Evolutionary conservation across 805 yeast genomes (phyloP).

Genomic region (Kodamaea restingae): DNA sequence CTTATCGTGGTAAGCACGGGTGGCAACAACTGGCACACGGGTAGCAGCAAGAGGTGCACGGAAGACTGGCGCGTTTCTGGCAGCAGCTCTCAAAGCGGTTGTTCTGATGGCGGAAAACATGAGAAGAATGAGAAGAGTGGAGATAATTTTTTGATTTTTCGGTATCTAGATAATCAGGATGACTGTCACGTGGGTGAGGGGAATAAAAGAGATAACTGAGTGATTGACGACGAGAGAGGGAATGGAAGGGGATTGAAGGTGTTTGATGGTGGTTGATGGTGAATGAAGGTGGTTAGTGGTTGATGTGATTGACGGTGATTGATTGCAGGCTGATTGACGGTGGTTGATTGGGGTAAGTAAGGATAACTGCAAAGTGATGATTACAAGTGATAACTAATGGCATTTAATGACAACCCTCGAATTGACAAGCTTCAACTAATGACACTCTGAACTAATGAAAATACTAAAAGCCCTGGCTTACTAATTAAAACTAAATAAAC

Average conservation of each 20-base stretch:
- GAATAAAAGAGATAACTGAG: neutral
- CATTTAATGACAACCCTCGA: too few species aligned
- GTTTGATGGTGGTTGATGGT: too few species aligned
- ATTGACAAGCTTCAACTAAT: too few species aligned
- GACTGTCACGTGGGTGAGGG: constrained; percentile 5
- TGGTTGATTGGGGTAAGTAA: too few species aligned
- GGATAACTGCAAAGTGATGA: too few species aligned
- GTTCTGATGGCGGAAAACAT: constrained; percentile 7
- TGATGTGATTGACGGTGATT: too few species aligned
- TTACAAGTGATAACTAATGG: too few species aligned
- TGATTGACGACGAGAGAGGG: constrained; percentile 1
- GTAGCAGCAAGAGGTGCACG: neutral
- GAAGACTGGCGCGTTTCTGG: neutral
- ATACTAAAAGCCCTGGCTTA: too few species aligned
- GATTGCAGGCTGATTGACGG: too few species aligned
- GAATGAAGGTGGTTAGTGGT: neutral
- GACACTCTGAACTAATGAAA: too few species aligned
- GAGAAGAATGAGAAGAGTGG: neutral
- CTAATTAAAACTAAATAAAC: too few species aligned
- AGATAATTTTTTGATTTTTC: neutral
- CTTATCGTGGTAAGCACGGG: constrained; percentile 73
- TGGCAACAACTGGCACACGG: constrained; percentile 8
- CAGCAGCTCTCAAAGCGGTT: constrained; percentile 1
- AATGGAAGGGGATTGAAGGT: neutral
- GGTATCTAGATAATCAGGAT: constrained; percentile 1